Evolutionary conservation across 352 stramenopile genomes (phyloP), one percentile per base, ranked within the genome.

Genomic region (Globisporangium ultimum): DNA sequence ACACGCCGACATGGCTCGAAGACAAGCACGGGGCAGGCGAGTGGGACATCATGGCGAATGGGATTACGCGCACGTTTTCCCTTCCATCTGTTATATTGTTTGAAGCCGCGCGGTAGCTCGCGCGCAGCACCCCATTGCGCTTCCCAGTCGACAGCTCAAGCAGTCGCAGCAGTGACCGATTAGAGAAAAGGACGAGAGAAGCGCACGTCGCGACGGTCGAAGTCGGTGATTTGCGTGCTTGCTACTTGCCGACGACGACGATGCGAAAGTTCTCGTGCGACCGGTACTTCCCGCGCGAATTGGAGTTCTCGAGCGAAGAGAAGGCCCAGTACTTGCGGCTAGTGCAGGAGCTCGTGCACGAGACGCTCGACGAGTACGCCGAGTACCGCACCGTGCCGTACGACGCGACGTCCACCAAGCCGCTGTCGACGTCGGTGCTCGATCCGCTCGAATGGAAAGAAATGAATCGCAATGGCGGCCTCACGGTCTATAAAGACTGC

Each of bases 371-470:
- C 17, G 61, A 73, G 41, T 80, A 77, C 36, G 43, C 63, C 24
- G 60, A 72, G 22, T 73, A 77, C 45, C 71, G 68, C 6, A 68
- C 74, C 22, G 49, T 64, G 43, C 59, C 58, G 0, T 66, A 77
- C 68, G 68, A 58, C 55, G 65, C 42, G n/a, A 48, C 32, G 28
- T 52, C 48, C 38, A 54, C 36, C 2, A 51, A 70, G 2, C 55
- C 55, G 12, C 53, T 61, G 55, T 54, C 48, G 32, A 54, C 47
- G 21, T 61, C 55, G 32, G 45, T 61, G 36, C 46, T 61, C 55
- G 66, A 78, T 15, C 58, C 67, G 21, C 53, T 70, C 24, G 62
- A 81, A 50, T 81, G 72, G 72, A 76, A 70, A 55, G 50, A 75
- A 34, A 61, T 74, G 40, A 65, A 61, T 49, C 70, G 60, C 4